A percentile compares a stretch with the other conserved stretches of the same genome.
These are phyloP conservation scores for Mycena rosella DNA, from an alignment of 768 basidiomycete genomes.

Conservation along the genomic window DNA sequence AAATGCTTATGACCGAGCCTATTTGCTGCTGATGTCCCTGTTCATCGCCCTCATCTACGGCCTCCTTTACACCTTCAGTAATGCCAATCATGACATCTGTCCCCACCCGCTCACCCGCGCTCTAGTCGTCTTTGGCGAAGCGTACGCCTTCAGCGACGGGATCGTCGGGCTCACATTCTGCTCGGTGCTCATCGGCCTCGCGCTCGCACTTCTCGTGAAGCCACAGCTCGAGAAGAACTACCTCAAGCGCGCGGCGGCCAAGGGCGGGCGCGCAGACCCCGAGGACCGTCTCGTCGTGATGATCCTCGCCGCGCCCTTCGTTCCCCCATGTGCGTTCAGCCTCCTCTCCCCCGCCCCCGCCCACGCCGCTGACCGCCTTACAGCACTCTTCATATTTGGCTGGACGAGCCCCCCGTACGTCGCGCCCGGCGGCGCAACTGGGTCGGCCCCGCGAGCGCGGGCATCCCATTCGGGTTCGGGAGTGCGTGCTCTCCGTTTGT, in stretches of 20 bases:
- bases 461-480: conserved; percentile 54
- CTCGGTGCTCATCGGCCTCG: conserved; percentile 54
- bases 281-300: conserved; percentile 56
- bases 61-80: conserved; percentile 44
- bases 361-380: not conserved
- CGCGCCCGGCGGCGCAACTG: conserved; percentile 50
- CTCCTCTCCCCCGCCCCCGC: conserved; percentile 2
- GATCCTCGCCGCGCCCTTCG: conserved; percentile 53
- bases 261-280: conserved; percentile 54
- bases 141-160: conserved; percentile 53
- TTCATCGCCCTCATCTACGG: conserved; percentile 60
- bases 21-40: conserved; percentile 60
- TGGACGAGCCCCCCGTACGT: conserved; percentile 55
- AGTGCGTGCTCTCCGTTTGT: not conserved
- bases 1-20: conserved; percentile 60
- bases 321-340: conserved; percentile 41
- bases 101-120: conserved; percentile 24
- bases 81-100: conserved; percentile 47
- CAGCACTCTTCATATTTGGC: conserved; percentile 57
- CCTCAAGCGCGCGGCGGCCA: conserved; percentile 46
- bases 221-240: conserved; percentile 51
- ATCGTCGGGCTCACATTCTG: conserved; percentile 54
- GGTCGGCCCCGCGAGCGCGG: conserved; percentile 51
- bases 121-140: conserved; percentile 54
- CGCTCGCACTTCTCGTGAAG: conserved; percentile 48